Evolutionary conservation across 306 rosid species (phyloP).

Genomic region (Cucurbita maxima): DNA sequence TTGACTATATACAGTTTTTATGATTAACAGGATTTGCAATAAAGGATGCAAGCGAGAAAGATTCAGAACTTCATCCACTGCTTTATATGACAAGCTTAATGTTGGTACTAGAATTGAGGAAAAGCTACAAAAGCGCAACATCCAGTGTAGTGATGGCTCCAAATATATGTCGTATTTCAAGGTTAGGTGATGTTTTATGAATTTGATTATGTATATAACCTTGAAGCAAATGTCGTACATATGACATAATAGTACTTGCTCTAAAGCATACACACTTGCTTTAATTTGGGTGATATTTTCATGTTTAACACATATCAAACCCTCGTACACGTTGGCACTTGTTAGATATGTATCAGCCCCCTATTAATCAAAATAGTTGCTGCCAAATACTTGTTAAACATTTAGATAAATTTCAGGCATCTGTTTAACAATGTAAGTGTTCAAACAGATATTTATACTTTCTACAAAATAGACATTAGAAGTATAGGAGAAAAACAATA

Average conservation of each 20-base stretch:
- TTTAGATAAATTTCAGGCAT: no score
- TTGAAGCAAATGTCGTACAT: not conserved
- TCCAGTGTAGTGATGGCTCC: slow-evolving; percentile 44
- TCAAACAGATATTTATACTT: not conserved
- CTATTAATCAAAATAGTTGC: no score
- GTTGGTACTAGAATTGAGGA: slow-evolving; percentile 32
- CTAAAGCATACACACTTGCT: no score
- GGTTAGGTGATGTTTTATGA: slow-evolving; percentile 32
- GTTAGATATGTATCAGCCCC: no score
- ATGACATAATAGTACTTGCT: no score
- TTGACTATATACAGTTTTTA: slow-evolving; percentile 11
- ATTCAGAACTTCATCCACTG: slow-evolving; percentile 24
- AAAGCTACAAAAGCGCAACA: slow-evolving; percentile 29
- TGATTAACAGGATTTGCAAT: slow-evolving; percentile 35
- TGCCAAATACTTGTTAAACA: no score
- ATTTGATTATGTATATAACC: not conserved
- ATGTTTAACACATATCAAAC: no score
- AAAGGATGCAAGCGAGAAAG: slow-evolving; percentile 36
- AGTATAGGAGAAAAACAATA: not conserved
- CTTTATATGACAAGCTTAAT: slow-evolving; percentile 28
- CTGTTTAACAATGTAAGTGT: not conserved
- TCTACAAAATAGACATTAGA: not conserved
- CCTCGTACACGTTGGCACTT: no score
- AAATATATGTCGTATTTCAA: slow-evolving; percentile 90
- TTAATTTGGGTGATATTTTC: no score